phyloP scores from a whole-genome alignment of 768 basidiomycete species.

The Suillus fuscotomentosus region DNA sequence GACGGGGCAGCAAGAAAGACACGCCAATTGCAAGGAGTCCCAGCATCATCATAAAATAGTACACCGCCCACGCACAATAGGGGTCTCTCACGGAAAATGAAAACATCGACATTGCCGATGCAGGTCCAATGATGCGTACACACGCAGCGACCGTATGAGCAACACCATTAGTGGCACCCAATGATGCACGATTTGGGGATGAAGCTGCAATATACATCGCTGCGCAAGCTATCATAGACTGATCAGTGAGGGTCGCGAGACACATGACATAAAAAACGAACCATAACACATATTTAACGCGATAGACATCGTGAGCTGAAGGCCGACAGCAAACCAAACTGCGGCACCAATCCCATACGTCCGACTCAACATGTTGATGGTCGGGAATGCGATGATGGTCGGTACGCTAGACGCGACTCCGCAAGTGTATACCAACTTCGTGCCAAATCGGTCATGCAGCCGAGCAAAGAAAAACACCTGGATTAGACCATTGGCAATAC shows the following conservation, averaged over 20 bases:
- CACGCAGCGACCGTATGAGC: slow-evolving; percentile 30
- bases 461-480: slow-evolving; percentile 62
- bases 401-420: slow-evolving; percentile 44
- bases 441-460: slow-evolving; percentile 52
- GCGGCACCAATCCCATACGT: slow-evolving; percentile 35
- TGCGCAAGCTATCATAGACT: slow-evolving; percentile 47
- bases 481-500: slow-evolving; percentile 36
- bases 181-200: slow-evolving; percentile 61
- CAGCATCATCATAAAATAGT: slow-evolving; percentile 9
- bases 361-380: slow-evolving; percentile 38
- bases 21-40: neutral
- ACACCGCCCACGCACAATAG: slow-evolving; percentile 4
- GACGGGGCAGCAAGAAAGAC: slow-evolving; percentile 6
- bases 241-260: neutral
- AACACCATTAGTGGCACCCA: slow-evolving; percentile 68
- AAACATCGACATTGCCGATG: slow-evolving; percentile 32
- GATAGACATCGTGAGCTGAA: slow-evolving; percentile 38
- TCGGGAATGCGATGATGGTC: slow-evolving; percentile 41
- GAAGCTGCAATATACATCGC: slow-evolving; percentile 69
- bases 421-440: slow-evolving; percentile 49
- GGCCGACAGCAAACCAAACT: slow-evolving; percentile 46
- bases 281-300: slow-evolving; percentile 40
- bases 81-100: slow-evolving; percentile 29
- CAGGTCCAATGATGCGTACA: slow-evolving; percentile 35
- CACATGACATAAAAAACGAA: slow-evolving; percentile 14